Percentiles rank a stretch among this genome's conserved stretches.
These are phyloP conservation scores for Dothideomycetes sp. DNA, from an alignment of 2,329 filamentous ascomycete species.

Conservation along the genomic window DNA sequence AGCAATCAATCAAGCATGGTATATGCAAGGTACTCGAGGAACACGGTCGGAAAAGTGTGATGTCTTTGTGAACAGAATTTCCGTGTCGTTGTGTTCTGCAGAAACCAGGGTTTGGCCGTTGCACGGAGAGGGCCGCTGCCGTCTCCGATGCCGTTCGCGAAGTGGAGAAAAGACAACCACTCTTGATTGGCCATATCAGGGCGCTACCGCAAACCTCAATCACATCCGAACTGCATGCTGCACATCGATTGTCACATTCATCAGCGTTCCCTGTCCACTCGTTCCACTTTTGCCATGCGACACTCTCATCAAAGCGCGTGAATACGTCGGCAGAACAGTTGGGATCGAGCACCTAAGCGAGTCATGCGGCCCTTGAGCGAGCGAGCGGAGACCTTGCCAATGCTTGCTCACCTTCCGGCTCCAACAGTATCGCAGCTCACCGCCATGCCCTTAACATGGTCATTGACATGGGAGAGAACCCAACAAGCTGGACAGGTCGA, in stretches of 20 bases:
- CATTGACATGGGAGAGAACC: too few species aligned
- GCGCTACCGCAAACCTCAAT: conserved; percentile 9
- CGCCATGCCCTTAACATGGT: too few species aligned
- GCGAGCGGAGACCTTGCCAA: neutral
- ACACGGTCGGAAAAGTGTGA: neutral
- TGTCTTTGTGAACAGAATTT: neutral
- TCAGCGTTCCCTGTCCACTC: conserved; percentile 6
- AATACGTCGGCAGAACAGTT: neutral
- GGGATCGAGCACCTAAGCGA: neutral
- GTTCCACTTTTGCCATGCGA: conserved; percentile 1
- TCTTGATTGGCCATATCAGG: conserved; percentile 5
- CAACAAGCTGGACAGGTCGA: too few species aligned
- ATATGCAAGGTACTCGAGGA: conserved; percentile 6
- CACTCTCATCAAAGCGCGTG: conserved; percentile 7
- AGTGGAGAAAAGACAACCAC: neutral
- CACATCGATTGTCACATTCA: conserved; percentile 10
- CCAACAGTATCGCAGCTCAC: neutral
- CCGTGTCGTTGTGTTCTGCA: conserved; percentile 7
- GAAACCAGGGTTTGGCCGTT: conserved; percentile 4
- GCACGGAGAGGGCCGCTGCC: conserved; percentile 4
- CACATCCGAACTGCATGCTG: conserved; percentile 6
- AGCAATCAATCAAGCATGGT: too few species aligned
- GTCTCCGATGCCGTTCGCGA: neutral
- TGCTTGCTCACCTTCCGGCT: neutral
- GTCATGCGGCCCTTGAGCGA: neutral